phyloP scores from a whole-genome alignment of 768 basidiomycete genomes.

The Ramaria sp. region DNA sequence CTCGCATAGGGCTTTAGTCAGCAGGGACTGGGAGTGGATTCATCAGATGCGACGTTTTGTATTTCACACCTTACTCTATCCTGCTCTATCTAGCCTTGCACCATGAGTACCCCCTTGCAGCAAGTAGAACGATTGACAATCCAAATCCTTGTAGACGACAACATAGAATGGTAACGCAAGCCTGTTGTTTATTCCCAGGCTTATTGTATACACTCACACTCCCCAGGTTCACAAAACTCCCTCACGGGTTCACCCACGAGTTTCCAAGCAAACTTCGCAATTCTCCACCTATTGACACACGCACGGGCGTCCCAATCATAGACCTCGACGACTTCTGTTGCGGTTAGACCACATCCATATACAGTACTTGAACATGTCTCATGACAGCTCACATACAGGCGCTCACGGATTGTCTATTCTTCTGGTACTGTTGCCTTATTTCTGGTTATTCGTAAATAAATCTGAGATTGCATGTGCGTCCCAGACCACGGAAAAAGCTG shows the following conservation, averaged over 20 bases:
- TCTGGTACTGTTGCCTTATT: slow-evolving; percentile 36
- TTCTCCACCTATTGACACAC: slow-evolving; percentile 31
- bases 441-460: neutral
- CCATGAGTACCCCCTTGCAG: neutral
- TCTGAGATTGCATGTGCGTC: neutral
- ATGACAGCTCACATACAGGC: slow-evolving; percentile 27
- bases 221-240: slow-evolving; percentile 69
- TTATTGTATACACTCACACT: neutral
- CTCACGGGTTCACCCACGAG: slow-evolving; percentile 71
- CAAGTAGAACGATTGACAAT: slow-evolving; percentile 32
- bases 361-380: neutral
- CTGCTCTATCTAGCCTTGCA: neutral
- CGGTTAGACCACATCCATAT: slow-evolving; percentile 32
- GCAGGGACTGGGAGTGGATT: too few relatives aligned
- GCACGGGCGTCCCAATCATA: slow-evolving; percentile 49
- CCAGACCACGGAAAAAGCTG: slow-evolving; percentile 43
- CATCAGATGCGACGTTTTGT: too few relatives aligned
- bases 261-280: slow-evolving; percentile 49
- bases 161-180: slow-evolving; percentile 60
- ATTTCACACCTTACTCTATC: neutral
- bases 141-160: slow-evolving; percentile 68
- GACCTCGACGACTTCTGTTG: slow-evolving; percentile 67
- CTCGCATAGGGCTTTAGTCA: too few relatives aligned
- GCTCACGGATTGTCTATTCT: slow-evolving; percentile 81
- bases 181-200: neutral